Evolutionary conservation across 2,329 filamentous ascomycete species (phyloP).

Genomic region (Diaporthe humulicola): DNA sequence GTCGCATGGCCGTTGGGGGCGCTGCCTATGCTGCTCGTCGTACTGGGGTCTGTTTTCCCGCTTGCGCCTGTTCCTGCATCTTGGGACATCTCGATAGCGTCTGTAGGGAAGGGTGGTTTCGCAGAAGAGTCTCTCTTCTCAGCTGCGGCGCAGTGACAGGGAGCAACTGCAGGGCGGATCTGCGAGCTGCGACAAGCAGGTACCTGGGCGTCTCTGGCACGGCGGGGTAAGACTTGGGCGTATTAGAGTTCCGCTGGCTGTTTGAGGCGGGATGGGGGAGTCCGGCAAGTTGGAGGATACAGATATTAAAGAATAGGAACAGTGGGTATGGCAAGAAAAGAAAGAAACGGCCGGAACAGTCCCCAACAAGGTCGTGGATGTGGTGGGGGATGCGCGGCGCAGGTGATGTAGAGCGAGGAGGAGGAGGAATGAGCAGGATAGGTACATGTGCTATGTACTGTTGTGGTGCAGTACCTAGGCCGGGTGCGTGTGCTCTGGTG

Average conservation of each 20-base stretch:
- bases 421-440: conserved; percentile 6
- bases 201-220: neutral
- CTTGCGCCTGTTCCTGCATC: conserved; percentile 5
- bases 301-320: conserved; percentile 20
- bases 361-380: conserved; percentile 10
- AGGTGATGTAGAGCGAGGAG: conserved; percentile 19
- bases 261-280: conserved; percentile 16
- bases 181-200: neutral
- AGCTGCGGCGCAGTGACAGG: conserved; percentile 19
- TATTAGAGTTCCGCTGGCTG: conserved; percentile 18
- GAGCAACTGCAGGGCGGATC: neutral
- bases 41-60: conserved; percentile 1
- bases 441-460: conserved; percentile 30
- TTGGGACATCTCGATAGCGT: conserved; percentile 22
- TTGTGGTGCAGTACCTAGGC: neutral
- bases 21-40: conserved; percentile 10
- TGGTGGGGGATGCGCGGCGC: conserved; percentile 27
- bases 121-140: neutral
- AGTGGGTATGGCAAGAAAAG: conserved; percentile 3
- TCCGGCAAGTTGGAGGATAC: neutral
- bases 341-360: neutral
- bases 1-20: conserved; percentile 27
- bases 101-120: neutral
- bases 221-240: conserved; percentile 24
- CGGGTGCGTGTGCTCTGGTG: conserved; percentile 20